phyloP scores from a whole-genome alignment of 495 filamentous ascomycete species.

The Hypomontagnella monticulosa region DNA sequence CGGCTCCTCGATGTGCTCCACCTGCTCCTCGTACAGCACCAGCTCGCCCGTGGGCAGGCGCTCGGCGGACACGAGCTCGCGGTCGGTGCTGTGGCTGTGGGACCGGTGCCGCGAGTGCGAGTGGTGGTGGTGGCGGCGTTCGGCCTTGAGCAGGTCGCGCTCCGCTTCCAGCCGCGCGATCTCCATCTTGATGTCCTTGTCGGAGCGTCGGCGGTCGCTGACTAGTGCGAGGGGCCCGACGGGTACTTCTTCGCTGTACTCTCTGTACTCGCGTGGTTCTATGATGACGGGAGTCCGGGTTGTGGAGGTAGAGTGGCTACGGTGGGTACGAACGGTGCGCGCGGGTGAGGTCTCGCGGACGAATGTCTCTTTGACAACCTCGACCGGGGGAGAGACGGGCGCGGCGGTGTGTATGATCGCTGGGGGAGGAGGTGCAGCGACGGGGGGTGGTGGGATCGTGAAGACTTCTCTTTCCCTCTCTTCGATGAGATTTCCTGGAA shows the following conservation, averaged over 20 bases:
- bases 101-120: conserved; percentile 35
- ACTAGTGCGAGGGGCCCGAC: conserved; percentile 65
- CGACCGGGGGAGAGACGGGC: conserved; percentile 50
- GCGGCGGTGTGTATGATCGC: conserved; percentile 53
- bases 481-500: conserved; percentile 49
- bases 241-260: conserved; percentile 59
- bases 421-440: conserved; percentile 33
- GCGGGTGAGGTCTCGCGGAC: conserved; percentile 54
- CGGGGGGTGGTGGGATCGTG: conserved; percentile 44
- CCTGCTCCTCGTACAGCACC: conserved; percentile 62
- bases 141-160: conserved; percentile 40
- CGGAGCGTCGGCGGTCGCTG: conserved; percentile 51
- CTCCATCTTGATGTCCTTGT: conserved; percentile 67
- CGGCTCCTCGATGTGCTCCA: conserved; percentile 62
- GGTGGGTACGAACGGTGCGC: conserved; percentile 44
- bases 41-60: conserved; percentile 61
- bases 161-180: conserved; percentile 64
- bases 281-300: conserved; percentile 43
- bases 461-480: conserved; percentile 49
- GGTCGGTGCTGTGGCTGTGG: conserved; percentile 49
- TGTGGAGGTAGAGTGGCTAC: conserved; percentile 41
- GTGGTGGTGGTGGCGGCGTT: conserved; percentile 42
- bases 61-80: conserved; percentile 59
- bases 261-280: conserved; percentile 46
- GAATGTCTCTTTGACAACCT: conserved; percentile 53